Conservation (phyloP, 768 basidiomycete species). For the Mrakia hoshinonis region DNA sequence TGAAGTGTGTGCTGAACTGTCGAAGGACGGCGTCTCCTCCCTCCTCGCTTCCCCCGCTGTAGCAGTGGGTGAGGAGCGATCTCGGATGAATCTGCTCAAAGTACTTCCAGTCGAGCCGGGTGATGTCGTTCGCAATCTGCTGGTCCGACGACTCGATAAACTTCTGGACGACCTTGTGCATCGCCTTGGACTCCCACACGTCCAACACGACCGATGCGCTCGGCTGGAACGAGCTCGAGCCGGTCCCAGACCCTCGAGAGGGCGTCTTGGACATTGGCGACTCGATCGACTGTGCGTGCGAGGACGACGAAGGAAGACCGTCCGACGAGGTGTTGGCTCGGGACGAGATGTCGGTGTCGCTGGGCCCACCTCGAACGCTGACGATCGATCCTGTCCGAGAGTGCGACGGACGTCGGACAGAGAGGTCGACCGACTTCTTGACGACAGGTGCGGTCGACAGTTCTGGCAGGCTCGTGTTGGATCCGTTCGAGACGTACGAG, state of each 20-base stretch:
- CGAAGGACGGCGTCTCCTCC: conserved; percentile 14
- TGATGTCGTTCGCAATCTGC: conserved; percentile 26
- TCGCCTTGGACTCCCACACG: conserved; percentile 19
- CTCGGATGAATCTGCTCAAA: conserved; percentile 22
- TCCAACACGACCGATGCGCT: background rate
- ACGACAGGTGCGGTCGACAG: background rate
- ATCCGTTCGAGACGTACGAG: background rate
- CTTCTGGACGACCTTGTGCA: background rate
- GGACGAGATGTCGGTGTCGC: conserved; percentile 7
- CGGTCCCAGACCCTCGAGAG: background rate
- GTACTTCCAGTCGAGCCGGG: conserved; percentile 18
- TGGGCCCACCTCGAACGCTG: background rate
- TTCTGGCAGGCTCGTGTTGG: background rate
- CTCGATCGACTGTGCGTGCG: background rate
- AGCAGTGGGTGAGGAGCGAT: conserved; percentile 16
- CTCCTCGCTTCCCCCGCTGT: conserved; percentile 16
- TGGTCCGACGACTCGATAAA: conserved; percentile 23
- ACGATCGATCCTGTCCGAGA: conserved; percentile 7
- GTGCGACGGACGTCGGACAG: background rate
- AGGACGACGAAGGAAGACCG: background rate
- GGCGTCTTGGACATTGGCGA: background rate
- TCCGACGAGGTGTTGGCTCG: background rate
- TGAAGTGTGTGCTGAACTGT: conserved; percentile 21
- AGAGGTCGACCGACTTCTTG: background rate
- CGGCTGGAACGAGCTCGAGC: background rate